A percentile compares a stretch with the other conserved stretches of the same genome.
Conservation (phyloP, 2,329 filamentous ascomycete species). For the Pezicula carpinea region DNA sequence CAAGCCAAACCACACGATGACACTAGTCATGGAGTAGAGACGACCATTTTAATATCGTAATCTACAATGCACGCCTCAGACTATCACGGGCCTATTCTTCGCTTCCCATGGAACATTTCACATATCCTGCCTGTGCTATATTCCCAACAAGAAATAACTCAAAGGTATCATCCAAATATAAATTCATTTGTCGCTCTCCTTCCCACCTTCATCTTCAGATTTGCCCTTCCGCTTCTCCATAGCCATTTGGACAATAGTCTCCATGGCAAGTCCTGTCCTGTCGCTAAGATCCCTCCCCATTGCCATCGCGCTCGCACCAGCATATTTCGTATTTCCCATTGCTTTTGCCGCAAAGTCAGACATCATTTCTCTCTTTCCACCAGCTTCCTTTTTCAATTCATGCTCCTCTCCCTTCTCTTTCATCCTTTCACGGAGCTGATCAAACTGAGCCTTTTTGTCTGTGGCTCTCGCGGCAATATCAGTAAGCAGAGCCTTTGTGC, state of each 20-base stretch:
- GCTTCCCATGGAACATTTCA: too few species aligned
- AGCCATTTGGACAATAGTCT: conserved; percentile 14
- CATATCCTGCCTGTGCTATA: too few species aligned
- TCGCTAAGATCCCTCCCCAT: conserved; percentile 15
- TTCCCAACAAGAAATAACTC: background rate
- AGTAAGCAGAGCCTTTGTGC: conserved; percentile 13
- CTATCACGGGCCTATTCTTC: too few species aligned
- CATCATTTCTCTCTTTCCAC: conserved; percentile 9
- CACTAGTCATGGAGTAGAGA: too few species aligned
- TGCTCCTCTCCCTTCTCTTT: conserved; percentile 5
- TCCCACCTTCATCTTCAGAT: conserved; percentile 3
- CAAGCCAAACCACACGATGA: too few species aligned
- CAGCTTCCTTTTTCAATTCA: conserved; percentile 5
- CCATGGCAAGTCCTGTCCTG: conserved; percentile 11
- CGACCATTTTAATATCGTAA: too few species aligned
- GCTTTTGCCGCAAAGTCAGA: conserved; percentile 22
- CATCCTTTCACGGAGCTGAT: background rate
- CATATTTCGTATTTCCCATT: conserved; percentile 19
- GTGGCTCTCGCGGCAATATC: conserved; percentile 22
- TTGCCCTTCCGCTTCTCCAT: conserved; percentile 16
- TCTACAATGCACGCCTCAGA: too few species aligned
- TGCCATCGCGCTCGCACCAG: conserved; percentile 3
- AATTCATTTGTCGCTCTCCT: background rate
- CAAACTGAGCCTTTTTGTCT: conserved; percentile 10
- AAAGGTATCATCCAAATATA: background rate